Evolutionary conservation across 1,139 yeast species (phyloP).

Genomic region (Magnusiomyces suaveolens): DNA sequence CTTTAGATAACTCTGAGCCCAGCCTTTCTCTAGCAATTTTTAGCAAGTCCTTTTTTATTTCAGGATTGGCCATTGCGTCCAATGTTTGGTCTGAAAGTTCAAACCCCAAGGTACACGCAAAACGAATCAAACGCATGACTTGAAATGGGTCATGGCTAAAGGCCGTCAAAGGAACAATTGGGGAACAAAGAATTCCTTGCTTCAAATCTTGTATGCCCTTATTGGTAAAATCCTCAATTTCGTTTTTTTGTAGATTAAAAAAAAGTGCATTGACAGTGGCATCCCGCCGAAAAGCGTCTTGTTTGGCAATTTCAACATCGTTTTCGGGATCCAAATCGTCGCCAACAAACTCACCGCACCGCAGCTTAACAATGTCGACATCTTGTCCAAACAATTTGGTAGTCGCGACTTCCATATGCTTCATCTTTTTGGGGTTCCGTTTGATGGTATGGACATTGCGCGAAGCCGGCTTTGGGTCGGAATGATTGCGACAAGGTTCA

Average conservation of each 20-base stretch:
- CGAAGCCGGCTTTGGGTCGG: slow-evolving; percentile 14
- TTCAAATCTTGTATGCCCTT: slow-evolving; percentile 62
- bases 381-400: slow-evolving; percentile 73
- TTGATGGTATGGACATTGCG: slow-evolving; percentile 66
- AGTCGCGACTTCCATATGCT: slow-evolving; percentile 93
- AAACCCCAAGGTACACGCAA: slow-evolving; percentile 73
- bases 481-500: slow-evolving; percentile 1
- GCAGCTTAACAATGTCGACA: slow-evolving; percentile 82
- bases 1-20: slow-evolving; percentile 76
- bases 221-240: slow-evolving; percentile 78
- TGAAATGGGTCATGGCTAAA: slow-evolving; percentile 90
- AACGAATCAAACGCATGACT: slow-evolving; percentile 72
- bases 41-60: slow-evolving; percentile 48
- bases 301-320: slow-evolving; percentile 73
- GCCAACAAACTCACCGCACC: slow-evolving; percentile 76
- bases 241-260: slow-evolving; percentile 57
- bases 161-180: slow-evolving; percentile 73
- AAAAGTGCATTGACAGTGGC: slow-evolving; percentile 87
- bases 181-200: slow-evolving; percentile 71
- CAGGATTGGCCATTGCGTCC: slow-evolving; percentile 53
- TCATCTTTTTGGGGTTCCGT: slow-evolving; percentile 87
- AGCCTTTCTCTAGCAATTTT: slow-evolving; percentile 88
- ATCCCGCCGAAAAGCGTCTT: slow-evolving; percentile 88
- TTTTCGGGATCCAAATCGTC: slow-evolving; percentile 70
- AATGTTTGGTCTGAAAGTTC: slow-evolving; percentile 49